A percentile compares a stretch with the other conserved stretches of the same genome.
These are phyloP conservation scores for Volvox carteri DNA, from an alignment of 163 green algal genomes.

Conservation along the genomic window DNA sequence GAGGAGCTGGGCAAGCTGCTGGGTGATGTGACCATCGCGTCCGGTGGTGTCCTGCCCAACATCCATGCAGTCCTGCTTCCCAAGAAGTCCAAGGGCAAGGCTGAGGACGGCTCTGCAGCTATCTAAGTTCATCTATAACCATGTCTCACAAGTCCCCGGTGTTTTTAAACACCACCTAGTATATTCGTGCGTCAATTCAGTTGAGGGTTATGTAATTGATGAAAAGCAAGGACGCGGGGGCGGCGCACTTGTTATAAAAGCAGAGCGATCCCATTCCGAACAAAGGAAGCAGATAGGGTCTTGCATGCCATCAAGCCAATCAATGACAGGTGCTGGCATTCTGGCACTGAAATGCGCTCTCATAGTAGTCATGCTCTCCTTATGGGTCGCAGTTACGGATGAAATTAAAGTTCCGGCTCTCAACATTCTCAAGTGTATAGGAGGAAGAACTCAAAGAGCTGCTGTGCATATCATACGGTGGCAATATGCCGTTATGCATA, in stretches of 20 bases:
- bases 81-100: conserved; percentile 74
- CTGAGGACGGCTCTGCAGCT: background rate
- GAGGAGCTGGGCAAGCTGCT: conserved; percentile 99
- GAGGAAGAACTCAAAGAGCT: too few species aligned
- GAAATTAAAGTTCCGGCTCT: too few species aligned
- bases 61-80: conserved; percentile 93
- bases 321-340: background rate
- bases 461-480: too few species aligned
- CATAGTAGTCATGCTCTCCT: too few species aligned
- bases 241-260: background rate
- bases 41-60: conserved; percentile 96
- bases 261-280: background rate
- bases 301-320: background rate
- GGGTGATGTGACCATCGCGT: conserved; percentile 92
- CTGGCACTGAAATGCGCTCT: background rate
- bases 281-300: background rate
- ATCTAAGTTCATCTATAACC: background rate
- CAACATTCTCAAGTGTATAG: too few species aligned
- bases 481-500: too few species aligned
- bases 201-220: background rate
- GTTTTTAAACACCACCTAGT: conserved; percentile 58
- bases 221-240: too few species aligned
- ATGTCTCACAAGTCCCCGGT: conserved; percentile 69
- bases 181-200: background rate
- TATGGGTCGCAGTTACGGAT: too few species aligned